These are phyloP conservation scores for Pichia sp. DNA, from an alignment of 1,139 yeast species.

Conservation along the genomic window DNA sequence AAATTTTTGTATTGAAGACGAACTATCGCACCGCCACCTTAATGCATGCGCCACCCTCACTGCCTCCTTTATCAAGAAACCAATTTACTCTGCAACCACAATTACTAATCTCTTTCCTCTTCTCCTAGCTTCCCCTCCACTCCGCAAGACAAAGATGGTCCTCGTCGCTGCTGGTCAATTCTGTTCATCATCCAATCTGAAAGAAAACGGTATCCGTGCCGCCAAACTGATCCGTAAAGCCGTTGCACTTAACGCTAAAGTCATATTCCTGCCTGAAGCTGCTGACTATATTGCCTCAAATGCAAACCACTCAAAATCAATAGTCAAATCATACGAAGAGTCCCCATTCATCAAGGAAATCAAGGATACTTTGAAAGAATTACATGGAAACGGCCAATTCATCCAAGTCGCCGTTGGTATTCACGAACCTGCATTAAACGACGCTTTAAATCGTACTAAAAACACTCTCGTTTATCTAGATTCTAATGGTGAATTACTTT, in stretches of 20 bases:
- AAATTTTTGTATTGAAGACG: too few species aligned
- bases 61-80: too few species aligned
- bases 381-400: slow-evolving; percentile 36
- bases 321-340: slow-evolving; percentile 52
- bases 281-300: slow-evolving; percentile 79
- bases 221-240: slow-evolving; percentile 62
- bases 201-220: slow-evolving; percentile 58
- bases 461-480: slow-evolving; percentile 75
- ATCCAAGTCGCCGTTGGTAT: slow-evolving; percentile 67
- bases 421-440: slow-evolving; percentile 60
- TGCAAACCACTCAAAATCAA: slow-evolving; percentile 58
- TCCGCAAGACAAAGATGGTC: too few species aligned
- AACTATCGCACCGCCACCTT: too few species aligned
- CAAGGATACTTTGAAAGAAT: slow-evolving; percentile 42
- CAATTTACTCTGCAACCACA: too few species aligned
- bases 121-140: too few species aligned
- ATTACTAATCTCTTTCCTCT: too few species aligned
- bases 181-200: slow-evolving; percentile 66
- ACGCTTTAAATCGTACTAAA: slow-evolving; percentile 43
- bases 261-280: slow-evolving; percentile 90
- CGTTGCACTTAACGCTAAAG: slow-evolving; percentile 52
- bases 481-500: slow-evolving; percentile 58
- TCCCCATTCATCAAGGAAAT: slow-evolving; percentile 53
- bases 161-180: slow-evolving; percentile 85
- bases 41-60: too few species aligned